phyloP scores from a whole-genome alignment of 2,329 filamentous ascomycete genomes.

The Aspergillus brasiliensis region DNA sequence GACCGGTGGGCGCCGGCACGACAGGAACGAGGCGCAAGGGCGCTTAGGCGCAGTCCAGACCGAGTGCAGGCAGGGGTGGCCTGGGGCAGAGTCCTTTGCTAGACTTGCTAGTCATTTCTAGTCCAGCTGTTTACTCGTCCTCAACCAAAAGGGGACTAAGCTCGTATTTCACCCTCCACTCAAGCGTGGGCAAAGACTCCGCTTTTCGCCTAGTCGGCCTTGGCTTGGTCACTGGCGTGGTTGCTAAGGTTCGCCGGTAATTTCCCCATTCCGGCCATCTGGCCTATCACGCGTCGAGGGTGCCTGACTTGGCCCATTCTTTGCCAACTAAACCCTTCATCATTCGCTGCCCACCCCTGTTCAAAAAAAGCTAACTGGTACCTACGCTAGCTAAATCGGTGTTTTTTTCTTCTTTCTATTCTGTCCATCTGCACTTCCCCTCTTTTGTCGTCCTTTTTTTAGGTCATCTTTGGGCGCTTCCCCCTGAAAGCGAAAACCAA shows the following conservation, averaged over 20 bases:
- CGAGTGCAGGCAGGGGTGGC: conserved; percentile 9
- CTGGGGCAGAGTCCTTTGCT: not conserved
- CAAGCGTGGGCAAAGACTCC: not conserved
- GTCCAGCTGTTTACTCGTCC: too few relatives aligned
- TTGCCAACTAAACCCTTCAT: not conserved
- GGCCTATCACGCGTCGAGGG: conserved; percentile 14
- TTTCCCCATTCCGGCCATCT: conserved; percentile 5
- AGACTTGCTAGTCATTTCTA: not conserved
- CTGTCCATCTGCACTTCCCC: not conserved
- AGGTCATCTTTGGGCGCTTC: not conserved
- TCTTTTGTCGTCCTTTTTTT: conserved; percentile 6
- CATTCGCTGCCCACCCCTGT: conserved; percentile 5
- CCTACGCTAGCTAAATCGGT: conserved; percentile 2
- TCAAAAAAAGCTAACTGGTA: not conserved
- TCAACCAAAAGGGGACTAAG: too few relatives aligned
- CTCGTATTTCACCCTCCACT: too few relatives aligned
- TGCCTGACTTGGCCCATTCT: conserved; percentile 15
- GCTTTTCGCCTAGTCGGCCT: not conserved
- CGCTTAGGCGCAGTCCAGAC: conserved; percentile 13
- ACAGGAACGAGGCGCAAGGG: conserved; percentile 25
- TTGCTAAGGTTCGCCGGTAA: conserved; percentile 12
- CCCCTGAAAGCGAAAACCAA: not conserved
- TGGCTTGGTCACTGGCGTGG: conserved; percentile 19
- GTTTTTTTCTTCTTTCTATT: not conserved
- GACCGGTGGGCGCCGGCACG: not conserved